phyloP scores from a whole-genome alignment of 805 yeast species.

The Saturnispora diversa region DNA sequence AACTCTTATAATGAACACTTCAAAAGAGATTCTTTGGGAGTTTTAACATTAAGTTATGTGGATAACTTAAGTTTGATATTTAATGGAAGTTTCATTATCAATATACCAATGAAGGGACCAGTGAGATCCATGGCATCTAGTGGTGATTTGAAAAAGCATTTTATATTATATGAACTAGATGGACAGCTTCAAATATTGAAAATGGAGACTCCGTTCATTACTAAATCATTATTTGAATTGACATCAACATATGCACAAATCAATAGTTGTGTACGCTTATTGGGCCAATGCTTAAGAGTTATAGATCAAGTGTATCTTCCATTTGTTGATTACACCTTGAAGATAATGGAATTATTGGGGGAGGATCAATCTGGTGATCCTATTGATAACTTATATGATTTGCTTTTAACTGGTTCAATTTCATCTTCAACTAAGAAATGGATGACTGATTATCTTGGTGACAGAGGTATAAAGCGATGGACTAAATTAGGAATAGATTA shows the following conservation, averaged over 20 bases:
- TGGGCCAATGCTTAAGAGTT: too few species aligned
- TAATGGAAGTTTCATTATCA: too few species aligned
- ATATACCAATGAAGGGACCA: not conserved
- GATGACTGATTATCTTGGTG: conserved; percentile 60
- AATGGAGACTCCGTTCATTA: not conserved
- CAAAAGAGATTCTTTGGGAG: too few species aligned
- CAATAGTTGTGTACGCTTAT: too few species aligned
- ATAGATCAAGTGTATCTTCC: not conserved
- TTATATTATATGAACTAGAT: not conserved
- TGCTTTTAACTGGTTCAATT: conserved; percentile 48
- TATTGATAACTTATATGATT: conserved; percentile 36
- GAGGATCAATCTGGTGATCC: conserved; percentile 19
- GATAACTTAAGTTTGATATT: too few species aligned
- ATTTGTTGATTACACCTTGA: conserved; percentile 1
- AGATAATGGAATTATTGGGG: conserved; percentile 3
- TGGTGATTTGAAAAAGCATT: not conserved
- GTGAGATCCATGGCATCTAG: not conserved
- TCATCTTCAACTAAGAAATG: conserved; percentile 45
- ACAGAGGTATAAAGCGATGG: conserved; percentile 55
- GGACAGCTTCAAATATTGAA: not conserved
- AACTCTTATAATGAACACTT: too few species aligned
- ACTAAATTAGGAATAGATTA: conserved; percentile 39
- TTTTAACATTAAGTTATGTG: too few species aligned
- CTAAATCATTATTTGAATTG: not conserved
- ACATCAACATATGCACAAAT: not conserved